A percentile compares a stretch with the other conserved stretches of the same genome.
Evolutionary conservation across 805 yeast species (phyloP).

Genomic region (Pichia gijzeniarum): DNA sequence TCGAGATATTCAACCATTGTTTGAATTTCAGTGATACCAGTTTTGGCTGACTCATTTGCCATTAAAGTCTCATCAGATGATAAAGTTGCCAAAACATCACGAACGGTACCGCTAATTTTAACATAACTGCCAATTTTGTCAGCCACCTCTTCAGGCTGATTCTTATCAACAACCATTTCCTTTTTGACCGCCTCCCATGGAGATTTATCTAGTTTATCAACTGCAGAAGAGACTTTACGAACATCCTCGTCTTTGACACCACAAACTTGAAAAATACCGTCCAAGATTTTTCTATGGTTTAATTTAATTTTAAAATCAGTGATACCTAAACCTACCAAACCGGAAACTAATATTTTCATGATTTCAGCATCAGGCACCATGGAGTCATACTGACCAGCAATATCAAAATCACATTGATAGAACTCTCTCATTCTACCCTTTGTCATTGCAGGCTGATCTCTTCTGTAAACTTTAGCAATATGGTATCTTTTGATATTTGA

Average conservation of each 20-base stretch:
- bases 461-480: conserved; percentile 96
- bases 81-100: conserved; percentile 52
- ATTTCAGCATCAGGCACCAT: conserved; percentile 98
- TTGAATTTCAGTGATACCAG: conserved; percentile 78
- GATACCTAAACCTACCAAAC: conserved; percentile 77
- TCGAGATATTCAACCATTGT: conserved; percentile 69
- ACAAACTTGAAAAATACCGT: conserved; percentile 91
- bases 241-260: conserved; percentile 94
- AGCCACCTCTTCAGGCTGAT: conserved; percentile 86
- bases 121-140: conserved; percentile 91
- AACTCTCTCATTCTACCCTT: conserved; percentile 99
- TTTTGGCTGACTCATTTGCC: conserved; percentile 63
- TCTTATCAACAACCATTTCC: conserved; percentile 89
- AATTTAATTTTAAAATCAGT: conserved; percentile 84
- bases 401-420: conserved; percentile 96
- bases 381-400: conserved; percentile 86
- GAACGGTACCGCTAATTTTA: conserved; percentile 70
- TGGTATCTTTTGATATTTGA: conserved; percentile 89
- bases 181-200: conserved; percentile 94
- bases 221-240: conserved; percentile 89
- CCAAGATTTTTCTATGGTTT: conserved; percentile 92
- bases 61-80: conserved; percentile 50
- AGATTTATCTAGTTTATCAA: conserved; percentile 88
- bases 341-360: conserved; percentile 75
- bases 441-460: conserved; percentile 99